Percentiles rank a stretch among this genome's conserved stretches.
These are phyloP conservation scores for Termitomyces bulborhizus DNA, from an alignment of 768 basidiomycete species.

Conservation along the genomic window DNA sequence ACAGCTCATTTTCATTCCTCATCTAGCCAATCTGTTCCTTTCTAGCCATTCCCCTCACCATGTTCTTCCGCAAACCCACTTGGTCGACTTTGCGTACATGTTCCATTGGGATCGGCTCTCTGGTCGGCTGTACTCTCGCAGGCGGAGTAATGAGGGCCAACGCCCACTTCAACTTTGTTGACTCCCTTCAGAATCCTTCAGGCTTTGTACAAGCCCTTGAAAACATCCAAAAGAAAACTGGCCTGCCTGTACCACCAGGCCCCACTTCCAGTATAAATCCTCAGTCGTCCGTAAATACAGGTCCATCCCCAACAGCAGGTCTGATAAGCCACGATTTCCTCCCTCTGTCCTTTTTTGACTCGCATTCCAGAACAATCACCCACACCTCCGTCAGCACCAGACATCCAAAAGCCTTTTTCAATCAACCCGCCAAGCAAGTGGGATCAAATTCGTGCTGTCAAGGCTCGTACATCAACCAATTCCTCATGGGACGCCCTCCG, in stretches of 20 bases:
- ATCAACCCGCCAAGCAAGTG: slow-evolving; percentile 36
- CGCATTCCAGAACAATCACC: slow-evolving; percentile 1
- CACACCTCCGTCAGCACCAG: slow-evolving; percentile 9
- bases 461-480: slow-evolving; percentile 30
- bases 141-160: slow-evolving; percentile 23
- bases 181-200: slow-evolving; percentile 31
- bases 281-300: slow-evolving; percentile 10
- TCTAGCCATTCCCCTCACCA: slow-evolving; percentile 10
- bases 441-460: slow-evolving; percentile 61
- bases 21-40: slow-evolving; percentile 11
- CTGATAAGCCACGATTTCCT: background rate
- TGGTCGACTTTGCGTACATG: slow-evolving; percentile 16
- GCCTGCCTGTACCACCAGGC: slow-evolving; percentile 18
- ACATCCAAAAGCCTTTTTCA: slow-evolving; percentile 1
- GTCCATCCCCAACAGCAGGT: slow-evolving; percentile 4
- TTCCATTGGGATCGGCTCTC: slow-evolving; percentile 15
- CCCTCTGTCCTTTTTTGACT: background rate
- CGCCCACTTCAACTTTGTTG: slow-evolving; percentile 30
- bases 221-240: slow-evolving; percentile 39
- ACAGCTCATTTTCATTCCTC: background rate
- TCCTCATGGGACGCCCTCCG: slow-evolving; percentile 70
- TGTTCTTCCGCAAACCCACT: slow-evolving; percentile 18
- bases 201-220: slow-evolving; percentile 34
- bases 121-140: slow-evolving; percentile 23
- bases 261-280: slow-evolving; percentile 22